Percentiles rank a stretch among this genome's conserved stretches.
Evolutionary conservation across 2,329 filamentous ascomycete species (phyloP).

Genomic region (Orbilia ellipsospora): DNA sequence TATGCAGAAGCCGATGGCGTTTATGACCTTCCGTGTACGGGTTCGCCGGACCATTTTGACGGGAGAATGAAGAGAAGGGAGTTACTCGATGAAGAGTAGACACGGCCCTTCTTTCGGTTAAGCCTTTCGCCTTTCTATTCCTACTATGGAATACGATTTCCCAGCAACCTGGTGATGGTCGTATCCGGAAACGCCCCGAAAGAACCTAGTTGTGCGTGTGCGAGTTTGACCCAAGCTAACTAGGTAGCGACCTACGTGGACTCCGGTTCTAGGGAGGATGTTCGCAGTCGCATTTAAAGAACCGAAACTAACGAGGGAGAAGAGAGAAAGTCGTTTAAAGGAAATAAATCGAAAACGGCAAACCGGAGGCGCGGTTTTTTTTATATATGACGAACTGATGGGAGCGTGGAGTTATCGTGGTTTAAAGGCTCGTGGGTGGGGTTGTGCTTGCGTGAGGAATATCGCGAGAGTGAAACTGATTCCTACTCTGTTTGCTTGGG

Average conservation of each 20-base stretch:
- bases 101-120: conserved; percentile 17
- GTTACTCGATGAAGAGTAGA: conserved; percentile 3
- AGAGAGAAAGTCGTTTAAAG: too few species aligned
- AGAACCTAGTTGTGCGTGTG: conserved; percentile 13
- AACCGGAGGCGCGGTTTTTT: conserved; percentile 1
- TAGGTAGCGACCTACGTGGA: background rate
- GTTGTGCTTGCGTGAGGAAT: conserved; percentile 33
- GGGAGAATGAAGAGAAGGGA: background rate
- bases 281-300: conserved; percentile 6
- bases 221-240: background rate
- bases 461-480: conserved; percentile 34
- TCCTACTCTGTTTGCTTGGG: conserved; percentile 29
- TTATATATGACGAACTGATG: conserved; percentile 21
- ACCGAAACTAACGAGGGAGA: background rate
- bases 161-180: conserved; percentile 13
- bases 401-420: background rate
- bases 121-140: background rate
- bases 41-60: conserved; percentile 49
- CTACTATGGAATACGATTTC: background rate
- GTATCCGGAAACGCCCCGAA: conserved; percentile 23
- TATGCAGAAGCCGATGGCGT: conserved; percentile 52
- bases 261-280: conserved; percentile 4
- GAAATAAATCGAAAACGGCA: background rate
- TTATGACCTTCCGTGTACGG: conserved; percentile 53
- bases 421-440: conserved; percentile 13